phyloP scores from a whole-genome alignment of 306 rosid species.

The Quercus agrifolia region DNA sequence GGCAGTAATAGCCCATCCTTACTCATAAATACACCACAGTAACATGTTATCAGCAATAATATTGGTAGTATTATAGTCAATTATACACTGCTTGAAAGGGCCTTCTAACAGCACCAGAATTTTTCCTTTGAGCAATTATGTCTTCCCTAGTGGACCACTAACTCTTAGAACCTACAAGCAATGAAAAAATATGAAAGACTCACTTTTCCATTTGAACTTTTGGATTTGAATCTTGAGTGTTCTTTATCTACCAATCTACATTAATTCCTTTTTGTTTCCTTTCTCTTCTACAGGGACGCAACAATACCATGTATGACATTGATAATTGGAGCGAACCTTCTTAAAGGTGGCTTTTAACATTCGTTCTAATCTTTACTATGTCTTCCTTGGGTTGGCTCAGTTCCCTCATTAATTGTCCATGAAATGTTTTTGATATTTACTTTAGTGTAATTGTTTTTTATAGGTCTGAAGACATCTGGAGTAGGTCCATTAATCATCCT shows the following conservation, averaged over 20 bases:
- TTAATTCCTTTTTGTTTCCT: neutral
- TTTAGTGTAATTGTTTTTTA: neutral
- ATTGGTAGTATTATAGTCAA: neutral
- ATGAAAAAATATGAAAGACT: neutral
- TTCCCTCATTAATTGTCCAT: too few relatives aligned
- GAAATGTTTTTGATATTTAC: too few relatives aligned
- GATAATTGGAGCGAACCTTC: slow-evolving; percentile 45
- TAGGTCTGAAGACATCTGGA: slow-evolving; percentile 35
- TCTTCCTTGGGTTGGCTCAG: neutral
- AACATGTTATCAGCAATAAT: neutral
- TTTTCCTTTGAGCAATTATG: neutral
- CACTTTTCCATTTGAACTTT: neutral
- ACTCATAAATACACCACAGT: neutral
- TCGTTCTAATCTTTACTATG: neutral
- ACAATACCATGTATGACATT: slow-evolving; percentile 38
- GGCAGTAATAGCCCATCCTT: neutral
- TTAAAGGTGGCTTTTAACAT: slow-evolving; percentile 19
- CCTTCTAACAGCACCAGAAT: too few relatives aligned
- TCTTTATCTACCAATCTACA: neutral
- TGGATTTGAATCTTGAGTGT: neutral
- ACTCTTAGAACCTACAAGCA: neutral
- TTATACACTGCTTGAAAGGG: neutral
- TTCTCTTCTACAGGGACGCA: slow-evolving; percentile 24
- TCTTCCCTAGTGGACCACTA: neutral
- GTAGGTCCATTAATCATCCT: slow-evolving; percentile 17